Conservation (phyloP, 73 alveolate genomes). For the Stentor roeselii region DNA sequence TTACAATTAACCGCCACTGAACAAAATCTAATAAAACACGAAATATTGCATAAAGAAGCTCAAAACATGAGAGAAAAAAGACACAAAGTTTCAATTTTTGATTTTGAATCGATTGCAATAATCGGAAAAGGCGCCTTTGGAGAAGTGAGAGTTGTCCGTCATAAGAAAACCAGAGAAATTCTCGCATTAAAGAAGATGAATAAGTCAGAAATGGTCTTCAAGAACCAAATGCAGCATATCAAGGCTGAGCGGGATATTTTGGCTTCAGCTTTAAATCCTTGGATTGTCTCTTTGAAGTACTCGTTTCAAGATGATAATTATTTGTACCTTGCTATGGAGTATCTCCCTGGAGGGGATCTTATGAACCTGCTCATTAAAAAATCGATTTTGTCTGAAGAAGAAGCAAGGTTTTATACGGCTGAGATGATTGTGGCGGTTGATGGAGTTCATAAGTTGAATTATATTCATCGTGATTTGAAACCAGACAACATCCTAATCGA, state of each 20-base stretch:
- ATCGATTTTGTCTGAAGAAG: constrained; percentile 73
- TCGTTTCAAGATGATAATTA: constrained; percentile 57
- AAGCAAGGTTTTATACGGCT: constrained; percentile 77
- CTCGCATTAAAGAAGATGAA: constrained; percentile 78
- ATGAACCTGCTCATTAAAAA: constrained; percentile 69
- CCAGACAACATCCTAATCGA: constrained; percentile 58
- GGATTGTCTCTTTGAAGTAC: constrained; percentile 55
- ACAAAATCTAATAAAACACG: constrained; percentile 59
- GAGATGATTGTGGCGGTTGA: constrained; percentile 70
- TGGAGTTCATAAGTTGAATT: constrained; percentile 55
- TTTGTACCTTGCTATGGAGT: constrained; percentile 58
- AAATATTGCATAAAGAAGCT: constrained; percentile 69
- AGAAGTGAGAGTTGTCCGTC: constrained; percentile 55
- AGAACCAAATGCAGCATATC: constrained; percentile 53
- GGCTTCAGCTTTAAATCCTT: constrained; percentile 40
- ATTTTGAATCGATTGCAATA: constrained; percentile 48
- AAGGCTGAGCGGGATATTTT: constrained; percentile 65
- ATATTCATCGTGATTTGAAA: constrained; percentile 56
- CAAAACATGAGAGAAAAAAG: constrained; percentile 48
- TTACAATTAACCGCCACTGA: constrained; percentile 61
- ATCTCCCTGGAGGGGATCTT: constrained; percentile 59
- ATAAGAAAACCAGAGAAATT: constrained; percentile 51
- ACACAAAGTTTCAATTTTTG: constrained; percentile 42
- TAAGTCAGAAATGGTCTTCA: constrained; percentile 66
- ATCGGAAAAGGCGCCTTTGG: constrained; percentile 61